Conservation (phyloP, 75 land plant genomes). For the Ceratopteris richardii region DNA sequence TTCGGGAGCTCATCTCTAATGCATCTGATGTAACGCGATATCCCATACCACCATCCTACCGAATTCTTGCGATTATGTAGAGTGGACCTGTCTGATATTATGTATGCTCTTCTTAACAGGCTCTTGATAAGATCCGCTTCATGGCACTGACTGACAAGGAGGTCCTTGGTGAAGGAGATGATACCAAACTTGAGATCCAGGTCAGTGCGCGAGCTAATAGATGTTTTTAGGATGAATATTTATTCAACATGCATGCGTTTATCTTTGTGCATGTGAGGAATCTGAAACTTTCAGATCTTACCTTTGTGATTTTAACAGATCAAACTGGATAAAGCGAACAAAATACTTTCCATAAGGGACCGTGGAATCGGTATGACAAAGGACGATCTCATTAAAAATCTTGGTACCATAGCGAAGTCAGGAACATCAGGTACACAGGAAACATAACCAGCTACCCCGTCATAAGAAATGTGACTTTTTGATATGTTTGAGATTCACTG, state of each 20-base stretch:
- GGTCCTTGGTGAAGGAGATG: conserved; percentile 91
- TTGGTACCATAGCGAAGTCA: conserved; percentile 97
- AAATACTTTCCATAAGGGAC: conserved; percentile 75
- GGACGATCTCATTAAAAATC: conserved; percentile 91
- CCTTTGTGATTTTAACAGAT: conserved; percentile 34
- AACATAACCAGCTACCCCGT: too few species aligned
- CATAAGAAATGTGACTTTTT: too few species aligned
- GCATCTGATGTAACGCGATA: conserved; percentile 85
- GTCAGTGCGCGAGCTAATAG: conserved; percentile 19
- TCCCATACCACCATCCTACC: background rate
- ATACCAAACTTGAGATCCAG: conserved; percentile 84
- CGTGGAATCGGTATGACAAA: conserved; percentile 98
- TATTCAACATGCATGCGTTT: background rate
- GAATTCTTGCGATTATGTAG: conserved; percentile 2
- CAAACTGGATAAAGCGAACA: conserved; percentile 87
- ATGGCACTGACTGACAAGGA: conserved; percentile 87
- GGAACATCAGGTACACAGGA: conserved; percentile 79
- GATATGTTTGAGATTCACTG: background rate
- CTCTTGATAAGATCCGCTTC: conserved; percentile 95
- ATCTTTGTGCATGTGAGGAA: background rate
- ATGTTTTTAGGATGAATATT: background rate
- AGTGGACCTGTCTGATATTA: background rate
- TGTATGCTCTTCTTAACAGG: conserved; percentile 39
- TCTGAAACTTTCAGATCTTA: background rate
- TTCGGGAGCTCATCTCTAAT: conserved; percentile 94